Conservation (phyloP, 768 basidiomycete species). For the Sporobolomyces pararoseus region DNA sequence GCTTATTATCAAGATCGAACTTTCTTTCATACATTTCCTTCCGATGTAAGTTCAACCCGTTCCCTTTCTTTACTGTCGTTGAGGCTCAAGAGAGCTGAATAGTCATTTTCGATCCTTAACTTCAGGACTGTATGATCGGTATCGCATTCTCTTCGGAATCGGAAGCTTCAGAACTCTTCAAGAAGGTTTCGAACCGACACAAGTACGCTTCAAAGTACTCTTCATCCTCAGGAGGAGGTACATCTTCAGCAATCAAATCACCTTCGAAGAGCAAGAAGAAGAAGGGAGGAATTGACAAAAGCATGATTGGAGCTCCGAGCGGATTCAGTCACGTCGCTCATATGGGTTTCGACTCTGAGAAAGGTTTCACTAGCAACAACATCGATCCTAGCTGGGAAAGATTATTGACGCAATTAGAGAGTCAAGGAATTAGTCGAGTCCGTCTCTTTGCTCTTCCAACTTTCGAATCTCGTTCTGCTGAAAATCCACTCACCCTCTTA, state of each 20-base stretch:
- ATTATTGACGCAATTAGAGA: slow-evolving; percentile 64
- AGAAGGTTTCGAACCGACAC: slow-evolving; percentile 50
- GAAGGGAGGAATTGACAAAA: slow-evolving; percentile 83
- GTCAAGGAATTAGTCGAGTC: slow-evolving; percentile 60
- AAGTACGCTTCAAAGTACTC: slow-evolving; percentile 37
- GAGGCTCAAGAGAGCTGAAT: too few relatives aligned
- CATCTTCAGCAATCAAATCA: neutral
- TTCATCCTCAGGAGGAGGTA: slow-evolving; percentile 1
- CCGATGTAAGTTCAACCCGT: slow-evolving; percentile 92
- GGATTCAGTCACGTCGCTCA: slow-evolving; percentile 83
- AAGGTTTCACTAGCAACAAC: slow-evolving; percentile 77
- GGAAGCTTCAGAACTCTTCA: slow-evolving; percentile 78
- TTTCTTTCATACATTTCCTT: slow-evolving; percentile 87
- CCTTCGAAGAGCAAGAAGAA: slow-evolving; percentile 57
- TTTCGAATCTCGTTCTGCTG: neutral
- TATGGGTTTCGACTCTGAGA: slow-evolving; percentile 86
- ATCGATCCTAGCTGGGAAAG: slow-evolving; percentile 87
- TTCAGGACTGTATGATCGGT: slow-evolving; percentile 81
- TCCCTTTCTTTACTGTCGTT: too few relatives aligned
- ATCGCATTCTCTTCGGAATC: slow-evolving; percentile 81
- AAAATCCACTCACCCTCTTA: too few relatives aligned
- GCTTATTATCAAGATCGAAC: slow-evolving; percentile 77
- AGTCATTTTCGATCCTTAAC: neutral
- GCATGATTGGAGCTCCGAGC: slow-evolving; percentile 79
- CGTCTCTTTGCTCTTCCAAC: neutral